Base-by-base conservation (phyloP, 306 rosid genomes). In the Hippophae gyantsensis region DNA sequence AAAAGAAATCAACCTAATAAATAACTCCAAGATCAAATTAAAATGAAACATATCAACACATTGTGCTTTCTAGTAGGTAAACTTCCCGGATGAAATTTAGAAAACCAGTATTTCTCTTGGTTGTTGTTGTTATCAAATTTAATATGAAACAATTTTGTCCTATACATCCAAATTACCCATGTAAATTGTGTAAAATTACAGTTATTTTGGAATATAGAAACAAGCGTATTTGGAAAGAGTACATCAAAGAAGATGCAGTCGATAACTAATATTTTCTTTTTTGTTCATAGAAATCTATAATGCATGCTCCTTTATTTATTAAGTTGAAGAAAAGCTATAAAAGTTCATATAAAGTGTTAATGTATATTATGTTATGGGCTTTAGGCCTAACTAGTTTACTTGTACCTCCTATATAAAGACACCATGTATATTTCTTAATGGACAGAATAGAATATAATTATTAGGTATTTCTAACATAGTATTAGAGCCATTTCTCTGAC, bases 81-180 rank as follows among this genome's bases (percentile, higher is more conserved):
- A 58, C 8, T n/a, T n/a, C 38, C 10, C 2, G 51, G 1, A n/a
- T 47, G n/a, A 13, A 58, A 54, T 25, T 18, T 27, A 8, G 3
- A 13, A 9, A 46, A 47, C 56, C 13, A 14, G 43, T 48, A 7
- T 58, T 52, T 42, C 40, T 43, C 54, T 40, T 41, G 38, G 38
- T 32, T 32, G 14, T 68, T 59, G 60, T 46, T 38, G 43, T 14
- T 56, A 67, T 52, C 10, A 5, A 67, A n/a, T 13, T 8, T 61
- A 38, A n/a, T 9, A 23, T 48, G 38, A 43, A 6, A 43, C 13
- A 44, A 53, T n/a, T 5, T 52, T 63, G n/a, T 57, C 56, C 62
- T 43, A 48, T 43, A 9, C 6, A 10, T 40, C 43, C 48, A 43
- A 61, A 46, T 52, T 26, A 69, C 23, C 26, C 42, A 52, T 40